A percentile compares a stretch with the other conserved stretches of the same genome.
Evolutionary conservation across 225 moss, liverwort and hornwort genomes (phyloP).

Genomic region (Ulota crispa): DNA sequence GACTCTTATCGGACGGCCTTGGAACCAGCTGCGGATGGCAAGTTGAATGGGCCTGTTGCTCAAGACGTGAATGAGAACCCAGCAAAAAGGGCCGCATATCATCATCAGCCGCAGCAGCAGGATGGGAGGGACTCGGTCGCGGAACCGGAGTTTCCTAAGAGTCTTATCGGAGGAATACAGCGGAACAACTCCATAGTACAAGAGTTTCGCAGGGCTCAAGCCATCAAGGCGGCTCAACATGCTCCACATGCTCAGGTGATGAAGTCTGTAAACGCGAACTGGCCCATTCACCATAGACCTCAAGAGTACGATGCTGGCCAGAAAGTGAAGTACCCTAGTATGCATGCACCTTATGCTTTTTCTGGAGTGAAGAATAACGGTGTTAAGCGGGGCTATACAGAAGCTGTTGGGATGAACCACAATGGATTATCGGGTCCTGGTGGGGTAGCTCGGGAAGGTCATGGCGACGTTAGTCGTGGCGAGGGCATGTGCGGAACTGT

Average conservation of each 20-base stretch:
- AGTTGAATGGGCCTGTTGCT: conserved; percentile 23
- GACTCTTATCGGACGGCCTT: conserved; percentile 33
- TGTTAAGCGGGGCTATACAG: conserved; percentile 76
- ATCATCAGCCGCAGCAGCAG: conserved; percentile 40
- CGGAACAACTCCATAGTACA: conserved; percentile 46
- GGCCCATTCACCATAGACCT: conserved; percentile 27
- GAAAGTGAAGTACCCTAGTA: conserved; percentile 20
- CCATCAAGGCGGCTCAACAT: conserved; percentile 42
- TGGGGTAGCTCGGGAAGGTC: conserved; percentile 30
- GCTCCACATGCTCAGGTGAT: conserved; percentile 24
- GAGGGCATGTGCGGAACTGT: conserved; percentile 40
- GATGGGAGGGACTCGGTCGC: conserved; percentile 29
- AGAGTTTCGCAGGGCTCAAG: conserved; percentile 50
- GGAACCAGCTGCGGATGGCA: conserved; percentile 38
- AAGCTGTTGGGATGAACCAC: conserved; percentile 50
- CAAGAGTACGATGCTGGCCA: conserved; percentile 33
- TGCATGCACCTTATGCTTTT: conserved; percentile 25
- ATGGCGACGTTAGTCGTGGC: conserved; percentile 32
- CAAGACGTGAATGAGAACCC: conserved; percentile 35
- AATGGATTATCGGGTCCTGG: conserved; percentile 25
- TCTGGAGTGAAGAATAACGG: conserved; percentile 51
- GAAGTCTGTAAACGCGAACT: conserved; percentile 13
- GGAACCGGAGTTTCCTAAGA: conserved; percentile 25
- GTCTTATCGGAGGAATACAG: conserved; percentile 18
- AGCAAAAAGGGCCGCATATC: conserved; percentile 37